Evolutionary conservation across 2,329 filamentous ascomycete species (phyloP).

Genomic region (Penicillium brevicompactum): DNA sequence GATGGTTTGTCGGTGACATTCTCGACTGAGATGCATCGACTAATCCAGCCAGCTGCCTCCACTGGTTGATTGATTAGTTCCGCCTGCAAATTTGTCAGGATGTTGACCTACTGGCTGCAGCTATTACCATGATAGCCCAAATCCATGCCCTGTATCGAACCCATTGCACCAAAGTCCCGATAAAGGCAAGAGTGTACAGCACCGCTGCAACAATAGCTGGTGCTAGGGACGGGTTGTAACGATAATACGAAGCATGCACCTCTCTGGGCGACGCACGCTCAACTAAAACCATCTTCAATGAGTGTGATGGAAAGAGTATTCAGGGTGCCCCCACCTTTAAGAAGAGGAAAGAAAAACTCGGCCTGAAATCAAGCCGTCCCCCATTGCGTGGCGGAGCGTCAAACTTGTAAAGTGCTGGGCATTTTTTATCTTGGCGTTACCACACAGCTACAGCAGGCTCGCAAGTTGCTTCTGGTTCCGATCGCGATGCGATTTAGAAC

Average conservation of each 20-base stretch:
- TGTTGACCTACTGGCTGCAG: conserved; percentile 29
- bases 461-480: not conserved
- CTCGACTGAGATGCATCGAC: conserved; percentile 32
- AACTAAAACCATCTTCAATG: not conserved
- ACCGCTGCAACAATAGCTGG: conserved; percentile 32
- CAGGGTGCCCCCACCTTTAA: not conserved
- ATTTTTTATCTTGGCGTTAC: not conserved
- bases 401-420: not conserved
- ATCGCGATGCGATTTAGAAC: not conserved
- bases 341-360: not conserved
- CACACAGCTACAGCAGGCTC: not conserved
- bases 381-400: not conserved
- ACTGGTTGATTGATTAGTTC: conserved; percentile 25
- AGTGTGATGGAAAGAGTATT: not conserved
- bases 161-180: conserved; percentile 33
- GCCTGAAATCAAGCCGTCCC: not conserved
- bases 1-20: conserved; percentile 25
- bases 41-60: conserved; percentile 43
- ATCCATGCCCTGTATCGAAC: conserved; percentile 35
- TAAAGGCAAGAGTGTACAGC: conserved; percentile 29
- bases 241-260: conserved; percentile 16
- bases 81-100: not conserved
- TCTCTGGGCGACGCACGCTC: not conserved
- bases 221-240: conserved; percentile 31
- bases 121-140: conserved; percentile 37